phyloP scores from a whole-genome alignment of 192 early-diverging fungal species.

The Mortierella hygrophila region DNA sequence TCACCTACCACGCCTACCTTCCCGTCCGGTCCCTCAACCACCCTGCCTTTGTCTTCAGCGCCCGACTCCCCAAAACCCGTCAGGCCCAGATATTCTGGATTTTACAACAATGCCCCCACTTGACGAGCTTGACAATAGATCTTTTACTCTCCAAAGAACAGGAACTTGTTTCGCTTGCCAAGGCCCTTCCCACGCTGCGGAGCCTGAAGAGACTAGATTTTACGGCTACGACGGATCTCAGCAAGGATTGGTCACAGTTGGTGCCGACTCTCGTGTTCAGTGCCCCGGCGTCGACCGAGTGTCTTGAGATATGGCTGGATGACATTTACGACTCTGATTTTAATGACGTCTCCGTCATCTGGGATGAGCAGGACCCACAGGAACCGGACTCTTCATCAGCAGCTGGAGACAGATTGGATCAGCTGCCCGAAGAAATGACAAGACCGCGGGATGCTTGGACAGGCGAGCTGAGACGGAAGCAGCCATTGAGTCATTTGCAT shows the following conservation, averaged over 20 bases:
- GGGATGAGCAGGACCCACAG: neutral
- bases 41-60: neutral
- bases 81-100: neutral
- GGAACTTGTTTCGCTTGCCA: neutral
- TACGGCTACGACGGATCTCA: neutral
- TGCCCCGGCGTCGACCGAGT: neutral
- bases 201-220: neutral
- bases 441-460: neutral
- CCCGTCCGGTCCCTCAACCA: neutral
- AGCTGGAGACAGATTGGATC: neutral
- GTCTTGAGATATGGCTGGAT: neutral
- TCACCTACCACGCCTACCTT: neutral
- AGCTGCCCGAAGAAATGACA: neutral
- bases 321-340: neutral
- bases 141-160: neutral
- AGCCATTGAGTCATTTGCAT: neutral
- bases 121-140: neutral
- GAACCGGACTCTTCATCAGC: neutral
- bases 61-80: neutral
- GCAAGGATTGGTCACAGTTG: neutral
- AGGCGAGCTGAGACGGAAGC: neutral
- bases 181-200: neutral
- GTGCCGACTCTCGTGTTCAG: neutral
- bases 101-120: neutral
- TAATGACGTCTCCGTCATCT: neutral